phyloP scores from a whole-genome alignment of 345 rosid genomes.

The Hevea brasiliensis region DNA sequence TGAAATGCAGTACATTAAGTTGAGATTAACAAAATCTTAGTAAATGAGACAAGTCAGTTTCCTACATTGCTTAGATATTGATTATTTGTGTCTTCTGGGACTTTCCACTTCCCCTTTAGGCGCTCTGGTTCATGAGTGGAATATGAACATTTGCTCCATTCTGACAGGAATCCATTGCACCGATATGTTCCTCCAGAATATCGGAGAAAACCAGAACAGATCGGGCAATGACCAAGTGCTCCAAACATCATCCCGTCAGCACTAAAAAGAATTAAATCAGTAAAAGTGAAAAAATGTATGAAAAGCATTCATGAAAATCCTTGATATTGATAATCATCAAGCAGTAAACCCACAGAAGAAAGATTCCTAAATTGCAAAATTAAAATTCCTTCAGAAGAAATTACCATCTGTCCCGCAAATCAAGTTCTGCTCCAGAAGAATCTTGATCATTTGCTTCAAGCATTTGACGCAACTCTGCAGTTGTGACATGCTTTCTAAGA shows the following conservation, averaged over 20 bases:
- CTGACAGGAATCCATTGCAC: conserved; percentile 74
- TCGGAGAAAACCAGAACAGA: conserved; percentile 69
- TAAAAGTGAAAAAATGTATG: not conserved
- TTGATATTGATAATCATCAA: not conserved
- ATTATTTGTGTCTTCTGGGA: conserved; percentile 68
- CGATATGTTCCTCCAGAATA: conserved; percentile 76
- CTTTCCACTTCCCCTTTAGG: conserved; percentile 75
- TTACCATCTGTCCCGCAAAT: conserved; percentile 86
- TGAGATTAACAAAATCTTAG: conserved; percentile 12
- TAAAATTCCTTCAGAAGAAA: not conserved
- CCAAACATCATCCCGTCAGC: conserved; percentile 98
- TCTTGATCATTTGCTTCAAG: conserved; percentile 75
- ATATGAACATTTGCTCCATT: conserved; percentile 90
- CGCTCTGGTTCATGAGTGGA: conserved; percentile 72
- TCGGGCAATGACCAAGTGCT: conserved; percentile 66
- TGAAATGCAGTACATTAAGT: conserved; percentile 21
- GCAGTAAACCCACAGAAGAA: not conserved
- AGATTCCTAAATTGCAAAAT: not conserved
- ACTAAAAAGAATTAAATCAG: conserved; percentile 42
- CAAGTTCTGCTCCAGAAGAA: conserved; percentile 83
- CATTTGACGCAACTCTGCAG: conserved; percentile 77
- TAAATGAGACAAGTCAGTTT: conserved; percentile 1
- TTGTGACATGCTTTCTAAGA: conserved; percentile 70
- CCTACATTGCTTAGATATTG: conserved; percentile 47
- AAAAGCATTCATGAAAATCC: not conserved